Percentiles rank a stretch among this genome's conserved stretches.
These are phyloP conservation scores for Penstemon barbatus DNA, from an alignment of 257 asterid genomes.

Conservation along the genomic window DNA sequence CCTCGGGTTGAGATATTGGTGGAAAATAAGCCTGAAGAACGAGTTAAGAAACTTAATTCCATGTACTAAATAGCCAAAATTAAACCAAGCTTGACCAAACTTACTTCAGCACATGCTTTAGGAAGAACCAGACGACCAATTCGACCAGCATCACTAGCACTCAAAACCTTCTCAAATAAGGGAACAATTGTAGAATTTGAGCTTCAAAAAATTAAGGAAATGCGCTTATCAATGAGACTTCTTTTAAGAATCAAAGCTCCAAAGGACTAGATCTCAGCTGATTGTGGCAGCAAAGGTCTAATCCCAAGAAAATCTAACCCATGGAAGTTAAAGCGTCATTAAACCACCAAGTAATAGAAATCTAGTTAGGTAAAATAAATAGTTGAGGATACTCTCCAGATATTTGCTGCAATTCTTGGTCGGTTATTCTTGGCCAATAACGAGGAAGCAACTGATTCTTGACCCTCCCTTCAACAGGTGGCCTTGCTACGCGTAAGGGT, in stretches of 20 bases:
- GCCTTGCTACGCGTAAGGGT: constrained; percentile 86
- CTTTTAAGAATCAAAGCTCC: background rate
- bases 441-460: constrained; percentile 97
- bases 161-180: constrained; percentile 92
- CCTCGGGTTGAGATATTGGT: constrained; percentile 94
- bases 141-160: constrained; percentile 99
- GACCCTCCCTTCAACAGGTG: constrained; percentile 90
- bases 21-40: constrained; percentile 88
- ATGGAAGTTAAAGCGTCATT: no score
- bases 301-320: no score
- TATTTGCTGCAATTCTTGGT: constrained; percentile 90
- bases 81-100: constrained; percentile 26
- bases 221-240: constrained; percentile 6
- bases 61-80: constrained; percentile 14
- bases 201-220: constrained; percentile 68
- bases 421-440: constrained; percentile 96
- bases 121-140: constrained; percentile 98
- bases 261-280: no score
- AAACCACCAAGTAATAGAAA: background rate
- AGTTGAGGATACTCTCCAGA: constrained; percentile 92
- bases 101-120: constrained; percentile 98
- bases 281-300: no score
- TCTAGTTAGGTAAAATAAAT: background rate
- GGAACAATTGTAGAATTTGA: constrained; percentile 87
- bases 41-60: constrained; percentile 12